Evolutionary conservation across 139 green algal species (phyloP), one percentile per base, ranked within the genome.

Genomic region (Closterium sp.): DNA sequence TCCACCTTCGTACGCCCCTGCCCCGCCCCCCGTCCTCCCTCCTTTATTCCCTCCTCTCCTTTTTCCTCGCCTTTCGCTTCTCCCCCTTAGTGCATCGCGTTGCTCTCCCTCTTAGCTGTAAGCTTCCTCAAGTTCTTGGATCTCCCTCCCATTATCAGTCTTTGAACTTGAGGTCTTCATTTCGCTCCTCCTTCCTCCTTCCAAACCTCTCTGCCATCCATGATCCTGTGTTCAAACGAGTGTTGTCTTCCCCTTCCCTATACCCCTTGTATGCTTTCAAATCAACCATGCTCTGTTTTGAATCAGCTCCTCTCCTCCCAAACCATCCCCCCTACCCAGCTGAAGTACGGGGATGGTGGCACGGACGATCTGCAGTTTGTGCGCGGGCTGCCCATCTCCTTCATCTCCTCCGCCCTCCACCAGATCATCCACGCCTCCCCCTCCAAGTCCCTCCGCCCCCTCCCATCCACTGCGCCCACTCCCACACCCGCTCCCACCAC

Each of bases 291-390:
- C 19, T 13, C 62, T 79, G 17, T 27, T 5, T 13, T 79, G 62
- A 27, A 24, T 13, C 1, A 79, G 3, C 62, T 79, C 62, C 29
- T 24, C 62, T 79, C 62, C 62, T 79, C 62, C 62, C 62, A 22
- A 22, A 22, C 17, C 62, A 4, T 79, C 10, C 11, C 19, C 2
- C 13, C 62, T 34, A 19, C 27, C 31, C 89, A 93, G 90, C 29
- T 91, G n/a, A 90, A 90, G 50, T 93, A 93, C 28, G 31, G 29
- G 13, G 90, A 93, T 24, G 42, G 42, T n/a, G 90, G 85, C 42
- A 62, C 87, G 87, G 90, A 93, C 34, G 90, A 93, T 86, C 90
- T 90, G 19, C 88, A 94, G 73, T 90, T 94, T 34, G 89, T 94
- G 70, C 85, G 92, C 27, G 92, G 92, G 11, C 89, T 94, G 7